Percentiles rank a stretch among this genome's conserved stretches.
phyloP scores from a whole-genome alignment of 495 filamentous ascomycete genomes.

The Penicillium goetzii region DNA sequence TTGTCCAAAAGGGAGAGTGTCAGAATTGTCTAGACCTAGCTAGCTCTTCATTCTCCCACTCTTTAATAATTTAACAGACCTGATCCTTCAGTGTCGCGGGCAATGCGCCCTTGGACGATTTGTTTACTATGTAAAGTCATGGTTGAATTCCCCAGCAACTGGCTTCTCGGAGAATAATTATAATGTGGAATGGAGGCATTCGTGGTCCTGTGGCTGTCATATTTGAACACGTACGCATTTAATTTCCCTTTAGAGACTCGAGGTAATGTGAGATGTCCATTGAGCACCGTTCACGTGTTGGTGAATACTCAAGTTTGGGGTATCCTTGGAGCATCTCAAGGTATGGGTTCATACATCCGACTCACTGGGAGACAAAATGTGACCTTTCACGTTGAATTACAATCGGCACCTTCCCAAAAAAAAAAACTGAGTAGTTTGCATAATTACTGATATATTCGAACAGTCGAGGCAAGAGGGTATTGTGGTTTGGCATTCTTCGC shows the following conservation, averaged over 20 bases:
- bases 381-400: background rate
- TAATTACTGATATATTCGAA: background rate
- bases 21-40: background rate
- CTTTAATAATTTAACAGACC: background rate
- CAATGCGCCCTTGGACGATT: background rate
- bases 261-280: background rate
- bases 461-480: constrained; percentile 9
- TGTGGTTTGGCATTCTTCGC: constrained; percentile 28
- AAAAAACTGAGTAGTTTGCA: background rate
- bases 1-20: background rate
- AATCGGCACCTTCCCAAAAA: background rate
- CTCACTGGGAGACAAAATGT: background rate
- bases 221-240: background rate
- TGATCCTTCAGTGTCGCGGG: background rate
- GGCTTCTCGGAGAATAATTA: constrained; percentile 16
- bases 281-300: background rate
- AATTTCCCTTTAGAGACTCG: too few relatives aligned
- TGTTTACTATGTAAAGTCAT: background rate
- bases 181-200: constrained; percentile 17
- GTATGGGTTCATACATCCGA: too few relatives aligned
- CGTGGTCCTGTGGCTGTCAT: constrained; percentile 3
- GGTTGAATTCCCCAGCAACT: constrained; percentile 15
- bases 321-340: background rate
- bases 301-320: background rate
- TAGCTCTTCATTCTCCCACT: background rate